A percentile compares a stretch with the other conserved stretches of the same genome.
Evolutionary conservation across 2,329 filamentous ascomycete species (phyloP).

Genomic region (Fonsecaea nubica): DNA sequence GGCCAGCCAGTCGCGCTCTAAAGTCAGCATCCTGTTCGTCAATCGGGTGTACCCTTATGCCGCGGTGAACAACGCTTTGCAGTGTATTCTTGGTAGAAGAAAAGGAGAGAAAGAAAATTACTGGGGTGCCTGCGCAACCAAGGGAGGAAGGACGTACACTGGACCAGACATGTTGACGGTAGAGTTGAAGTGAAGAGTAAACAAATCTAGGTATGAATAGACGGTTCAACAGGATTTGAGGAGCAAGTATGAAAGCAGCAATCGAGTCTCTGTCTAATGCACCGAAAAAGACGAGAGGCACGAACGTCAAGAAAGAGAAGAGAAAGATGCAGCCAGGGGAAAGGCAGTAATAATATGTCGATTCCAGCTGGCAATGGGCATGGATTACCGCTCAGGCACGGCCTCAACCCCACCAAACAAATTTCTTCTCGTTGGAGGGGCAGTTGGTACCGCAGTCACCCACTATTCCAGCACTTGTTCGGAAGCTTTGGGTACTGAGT

Average conservation of each 20-base stretch:
- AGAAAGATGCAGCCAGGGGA: constrained; percentile 35
- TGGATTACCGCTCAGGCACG: constrained; percentile 1
- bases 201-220: constrained; percentile 8
- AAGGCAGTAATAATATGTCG: constrained; percentile 38
- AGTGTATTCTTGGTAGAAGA: not conserved
- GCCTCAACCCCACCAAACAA: constrained; percentile 27
- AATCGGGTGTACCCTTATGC: constrained; percentile 36
- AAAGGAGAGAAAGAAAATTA: not conserved
- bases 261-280: constrained; percentile 41
- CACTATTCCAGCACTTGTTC: not conserved
- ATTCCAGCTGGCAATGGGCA: constrained; percentile 18
- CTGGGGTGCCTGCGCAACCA: not conserved
- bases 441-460: constrained; percentile 5
- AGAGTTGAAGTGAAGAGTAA: constrained; percentile 9
- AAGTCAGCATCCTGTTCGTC: constrained; percentile 52
- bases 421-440: constrained; percentile 35
- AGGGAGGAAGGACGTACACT: constrained; percentile 37
- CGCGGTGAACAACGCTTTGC: constrained; percentile 15
- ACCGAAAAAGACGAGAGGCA: constrained; percentile 42
- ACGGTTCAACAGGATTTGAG: constrained; percentile 4
- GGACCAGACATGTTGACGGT: constrained; percentile 41
- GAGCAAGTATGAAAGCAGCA: not conserved
- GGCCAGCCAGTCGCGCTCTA: constrained; percentile 77
- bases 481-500: constrained; percentile 28
- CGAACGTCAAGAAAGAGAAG: constrained; percentile 33